These are phyloP conservation scores for Trichoderma hamatum DNA, from an alignment of 2,329 filamentous ascomycete species.

Conservation along the genomic window DNA sequence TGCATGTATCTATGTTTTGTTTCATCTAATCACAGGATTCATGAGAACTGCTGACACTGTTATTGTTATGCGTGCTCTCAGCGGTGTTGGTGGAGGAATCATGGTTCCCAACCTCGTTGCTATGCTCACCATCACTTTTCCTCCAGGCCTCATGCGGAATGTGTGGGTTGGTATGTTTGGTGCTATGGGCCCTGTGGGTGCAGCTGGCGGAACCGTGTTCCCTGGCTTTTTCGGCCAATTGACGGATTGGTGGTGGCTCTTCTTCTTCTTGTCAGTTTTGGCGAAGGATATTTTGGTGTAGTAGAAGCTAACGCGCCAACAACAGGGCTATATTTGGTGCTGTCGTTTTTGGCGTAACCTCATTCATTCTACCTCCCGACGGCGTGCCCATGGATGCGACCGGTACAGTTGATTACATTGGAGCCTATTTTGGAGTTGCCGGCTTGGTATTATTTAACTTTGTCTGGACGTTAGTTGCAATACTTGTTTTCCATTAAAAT, in stretches of 20 bases:
- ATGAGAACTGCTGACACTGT: constrained; percentile 48
- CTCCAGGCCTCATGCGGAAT: constrained; percentile 50
- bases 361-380: constrained; percentile 23
- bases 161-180: constrained; percentile 51
- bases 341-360: neutral
- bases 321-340: neutral
- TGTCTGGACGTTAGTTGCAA: constrained; percentile 51
- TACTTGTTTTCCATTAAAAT: neutral
- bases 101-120: constrained; percentile 58
- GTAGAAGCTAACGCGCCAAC: neutral
- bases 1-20: constrained; percentile 46
- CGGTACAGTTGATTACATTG: constrained; percentile 41
- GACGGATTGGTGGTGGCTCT: constrained; percentile 23
- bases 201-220: constrained; percentile 46
- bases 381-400: constrained; percentile 33
- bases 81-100: constrained; percentile 52
- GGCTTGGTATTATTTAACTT: constrained; percentile 54
- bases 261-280: constrained; percentile 21
- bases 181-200: constrained; percentile 51
- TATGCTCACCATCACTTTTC: constrained; percentile 51
- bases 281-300: fast-evolving
- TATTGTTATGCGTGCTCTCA: constrained; percentile 48
- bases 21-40: constrained; percentile 50
- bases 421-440: constrained; percentile 43
- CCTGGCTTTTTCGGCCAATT: constrained; percentile 37